phyloP scores from a whole-genome alignment of 371 early-diverging fungal genomes.

The Syncephalastrum sp. region DNA sequence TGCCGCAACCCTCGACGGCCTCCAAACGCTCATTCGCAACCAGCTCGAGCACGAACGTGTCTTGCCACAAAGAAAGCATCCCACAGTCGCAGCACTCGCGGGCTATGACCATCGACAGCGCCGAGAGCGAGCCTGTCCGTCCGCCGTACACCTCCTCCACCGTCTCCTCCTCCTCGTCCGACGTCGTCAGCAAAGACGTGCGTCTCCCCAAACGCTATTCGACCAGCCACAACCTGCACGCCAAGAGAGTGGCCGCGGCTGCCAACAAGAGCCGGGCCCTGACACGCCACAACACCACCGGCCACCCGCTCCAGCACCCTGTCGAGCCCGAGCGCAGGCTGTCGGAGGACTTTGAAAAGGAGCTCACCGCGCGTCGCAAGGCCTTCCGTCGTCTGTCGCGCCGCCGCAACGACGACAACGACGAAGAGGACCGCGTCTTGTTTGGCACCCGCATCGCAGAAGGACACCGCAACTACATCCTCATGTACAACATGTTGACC shows the following conservation, averaged over 20 bases:
- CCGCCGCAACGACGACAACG: slow-evolving; percentile 8
- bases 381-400: slow-evolving; percentile 43
- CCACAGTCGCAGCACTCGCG: slow-evolving; percentile 16
- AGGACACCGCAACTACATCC: slow-evolving; percentile 71
- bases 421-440: slow-evolving; percentile 50
- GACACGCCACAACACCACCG: slow-evolving; percentile 9
- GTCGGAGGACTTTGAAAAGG: slow-evolving; percentile 44
- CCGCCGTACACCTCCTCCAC: neutral
- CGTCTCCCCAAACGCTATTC: slow-evolving; percentile 18
- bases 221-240: slow-evolving; percentile 15
- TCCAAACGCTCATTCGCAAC: neutral
- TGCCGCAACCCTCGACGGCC: slow-evolving; percentile 2
- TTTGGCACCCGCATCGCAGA: slow-evolving; percentile 70
- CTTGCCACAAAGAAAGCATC: slow-evolving; percentile 7
- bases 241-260: neutral
- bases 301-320: neutral
- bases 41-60: slow-evolving; percentile 1
- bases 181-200: slow-evolving; percentile 1
- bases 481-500: slow-evolving; percentile 98
- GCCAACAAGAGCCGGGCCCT: slow-evolving; percentile 9
- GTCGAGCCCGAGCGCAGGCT: slow-evolving; percentile 15
- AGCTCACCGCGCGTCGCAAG: slow-evolving; percentile 32
- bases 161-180: too few species aligned
- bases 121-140: slow-evolving; percentile 24
- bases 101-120: slow-evolving; percentile 13